phyloP scores from a whole-genome alignment of 2,329 filamentous ascomycete genomes.

The Lecanicillium sp. region DNA sequence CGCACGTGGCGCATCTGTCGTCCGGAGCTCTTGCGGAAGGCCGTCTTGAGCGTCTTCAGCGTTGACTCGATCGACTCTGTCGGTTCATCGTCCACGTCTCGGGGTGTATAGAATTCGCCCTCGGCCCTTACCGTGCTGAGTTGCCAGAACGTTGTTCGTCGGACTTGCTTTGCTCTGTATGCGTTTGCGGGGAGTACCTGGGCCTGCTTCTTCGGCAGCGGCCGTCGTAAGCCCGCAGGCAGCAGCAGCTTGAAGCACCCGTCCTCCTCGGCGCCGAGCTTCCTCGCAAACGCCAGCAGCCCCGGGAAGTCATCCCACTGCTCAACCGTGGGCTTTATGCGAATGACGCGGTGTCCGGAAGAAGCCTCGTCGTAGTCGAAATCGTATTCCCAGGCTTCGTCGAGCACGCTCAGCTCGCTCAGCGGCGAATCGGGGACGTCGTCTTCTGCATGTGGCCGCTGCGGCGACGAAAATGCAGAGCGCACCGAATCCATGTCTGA shows the following conservation, averaged over 20 bases:
- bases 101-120: conserved; percentile 27
- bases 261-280: conserved; percentile 26
- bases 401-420: not conserved
- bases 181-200: conserved; percentile 30
- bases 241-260: conserved; percentile 35
- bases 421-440: conserved; percentile 1
- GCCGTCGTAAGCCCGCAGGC: conserved; percentile 25
- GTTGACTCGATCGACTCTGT: conserved; percentile 22
- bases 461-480: not conserved
- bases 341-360: conserved; percentile 26
- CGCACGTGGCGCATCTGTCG: conserved; percentile 32
- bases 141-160: conserved; percentile 31
- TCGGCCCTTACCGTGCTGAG: conserved; percentile 30
- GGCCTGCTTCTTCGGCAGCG: conserved; percentile 26
- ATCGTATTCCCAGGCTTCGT: conserved; percentile 22
- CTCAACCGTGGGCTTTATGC: conserved; percentile 27
- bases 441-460: not conserved
- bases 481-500: conserved; percentile 4
- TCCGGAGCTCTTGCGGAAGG: conserved; percentile 31
- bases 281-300: conserved; percentile 28
- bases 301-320: conserved; percentile 34
- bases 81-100: conserved; percentile 20
- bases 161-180: conserved; percentile 29
- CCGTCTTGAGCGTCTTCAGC: conserved; percentile 27
- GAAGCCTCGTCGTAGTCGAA: conserved; percentile 27